These are phyloP conservation scores for Ogataea populi-albae DNA, from an alignment of 805 yeast genomes.

Conservation along the genomic window DNA sequence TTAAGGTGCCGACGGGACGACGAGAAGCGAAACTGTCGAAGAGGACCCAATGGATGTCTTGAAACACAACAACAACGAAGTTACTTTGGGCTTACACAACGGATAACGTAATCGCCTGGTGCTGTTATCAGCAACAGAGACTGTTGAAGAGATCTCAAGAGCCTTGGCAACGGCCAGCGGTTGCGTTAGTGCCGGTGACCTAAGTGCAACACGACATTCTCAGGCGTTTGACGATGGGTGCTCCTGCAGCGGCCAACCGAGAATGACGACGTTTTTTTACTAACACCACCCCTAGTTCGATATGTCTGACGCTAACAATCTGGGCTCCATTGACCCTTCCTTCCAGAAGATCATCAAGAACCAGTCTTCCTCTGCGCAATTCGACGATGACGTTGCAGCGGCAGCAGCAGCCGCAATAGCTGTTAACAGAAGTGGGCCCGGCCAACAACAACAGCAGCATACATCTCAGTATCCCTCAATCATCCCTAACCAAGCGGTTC, in stretches of 20 bases:
- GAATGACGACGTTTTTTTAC: too few relatives aligned
- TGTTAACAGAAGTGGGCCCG: conserved; percentile 11
- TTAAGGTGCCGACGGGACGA: too few relatives aligned
- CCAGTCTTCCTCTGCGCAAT: conserved; percentile 5
- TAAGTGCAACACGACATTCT: too few relatives aligned
- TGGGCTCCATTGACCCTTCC: conserved; percentile 21
- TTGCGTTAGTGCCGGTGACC: too few relatives aligned
- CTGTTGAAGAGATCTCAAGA: too few relatives aligned
- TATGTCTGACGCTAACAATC: conserved; percentile 13
- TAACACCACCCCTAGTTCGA: conserved; percentile 7
- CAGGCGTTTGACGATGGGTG: too few relatives aligned
- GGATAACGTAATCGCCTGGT: conserved; percentile 13
- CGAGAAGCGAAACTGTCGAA: too few relatives aligned
- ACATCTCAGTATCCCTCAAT: conserved; percentile 7
- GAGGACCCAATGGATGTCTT: too few relatives aligned
- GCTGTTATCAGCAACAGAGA: too few relatives aligned
- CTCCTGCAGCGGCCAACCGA: too few relatives aligned
- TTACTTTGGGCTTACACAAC: conserved; percentile 7
- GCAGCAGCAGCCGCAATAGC: conserved; percentile 35
- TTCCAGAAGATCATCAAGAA: conserved; percentile 20
- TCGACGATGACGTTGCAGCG: conserved; percentile 29
- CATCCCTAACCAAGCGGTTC: conserved; percentile 6
- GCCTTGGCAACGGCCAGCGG: too few relatives aligned
- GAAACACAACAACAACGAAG: too few relatives aligned
- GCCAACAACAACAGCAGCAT: not conserved